Evolutionary conservation across 2,329 filamentous ascomycete genomes (phyloP).

Genomic region (Penicillium sp.): DNA sequence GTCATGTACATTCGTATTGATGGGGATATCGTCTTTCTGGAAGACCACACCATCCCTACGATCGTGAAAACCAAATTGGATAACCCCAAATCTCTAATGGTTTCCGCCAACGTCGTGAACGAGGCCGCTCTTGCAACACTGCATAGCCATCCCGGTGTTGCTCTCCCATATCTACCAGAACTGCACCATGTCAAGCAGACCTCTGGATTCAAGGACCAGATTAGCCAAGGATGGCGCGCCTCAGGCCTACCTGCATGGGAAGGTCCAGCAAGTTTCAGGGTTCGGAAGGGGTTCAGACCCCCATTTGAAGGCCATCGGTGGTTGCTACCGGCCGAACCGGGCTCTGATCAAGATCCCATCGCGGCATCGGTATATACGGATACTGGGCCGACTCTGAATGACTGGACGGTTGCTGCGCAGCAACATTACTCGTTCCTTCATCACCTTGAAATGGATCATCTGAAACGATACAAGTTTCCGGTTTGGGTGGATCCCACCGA

Average conservation of each 20-base stretch:
- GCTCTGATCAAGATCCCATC: conserved; percentile 49
- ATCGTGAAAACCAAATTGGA: conserved; percentile 55
- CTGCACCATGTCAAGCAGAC: conserved; percentile 20
- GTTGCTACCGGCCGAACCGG: conserved; percentile 44
- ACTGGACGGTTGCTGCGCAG: conserved; percentile 54
- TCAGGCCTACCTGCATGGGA: conserved; percentile 37
- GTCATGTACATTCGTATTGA: conserved; percentile 47
- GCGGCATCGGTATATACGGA: conserved; percentile 49
- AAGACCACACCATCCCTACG: conserved; percentile 52
- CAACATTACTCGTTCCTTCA: conserved; percentile 49
- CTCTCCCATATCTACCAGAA: conserved; percentile 57
- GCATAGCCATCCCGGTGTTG: conserved; percentile 55
- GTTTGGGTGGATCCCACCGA: conserved; percentile 50
- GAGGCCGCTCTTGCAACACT: conserved; percentile 56
- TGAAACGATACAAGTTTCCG: conserved; percentile 52
- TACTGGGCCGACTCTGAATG: conserved; percentile 45
- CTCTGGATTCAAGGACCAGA: conserved; percentile 14
- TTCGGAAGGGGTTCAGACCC: conserved; percentile 27
- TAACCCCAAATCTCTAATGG: conserved; percentile 52
- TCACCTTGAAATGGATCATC: conserved; percentile 50
- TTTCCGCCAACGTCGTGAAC: conserved; percentile 60
- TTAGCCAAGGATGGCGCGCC: conserved; percentile 32
- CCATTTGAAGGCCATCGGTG: conserved; percentile 50
- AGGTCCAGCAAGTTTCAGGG: conserved; percentile 31
- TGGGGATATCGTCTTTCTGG: conserved; percentile 45